phyloP scores from a whole-genome alignment of 768 basidiomycete genomes.

The Ramaria sp. region DNA sequence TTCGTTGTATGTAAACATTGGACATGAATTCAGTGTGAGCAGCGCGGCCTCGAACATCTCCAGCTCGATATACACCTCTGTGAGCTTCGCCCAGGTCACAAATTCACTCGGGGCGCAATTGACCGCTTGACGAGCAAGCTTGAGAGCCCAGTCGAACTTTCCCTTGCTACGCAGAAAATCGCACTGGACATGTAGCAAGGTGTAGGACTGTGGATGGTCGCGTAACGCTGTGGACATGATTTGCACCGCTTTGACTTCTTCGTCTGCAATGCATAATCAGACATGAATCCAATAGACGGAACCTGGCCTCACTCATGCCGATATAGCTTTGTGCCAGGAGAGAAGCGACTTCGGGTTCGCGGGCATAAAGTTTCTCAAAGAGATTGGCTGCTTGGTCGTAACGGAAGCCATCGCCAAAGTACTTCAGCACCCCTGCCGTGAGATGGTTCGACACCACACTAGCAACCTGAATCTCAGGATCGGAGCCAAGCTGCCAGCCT shows the following conservation, averaged over 20 bases:
- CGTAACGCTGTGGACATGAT: slow-evolving; percentile 80
- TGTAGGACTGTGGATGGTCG: slow-evolving; percentile 85
- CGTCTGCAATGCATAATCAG: slow-evolving; percentile 42
- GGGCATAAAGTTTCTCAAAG: slow-evolving; percentile 81
- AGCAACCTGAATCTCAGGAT: slow-evolving; percentile 97
- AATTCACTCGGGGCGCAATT: slow-evolving; percentile 99
- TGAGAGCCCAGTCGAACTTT: slow-evolving; percentile 78
- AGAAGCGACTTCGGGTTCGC: slow-evolving; percentile 83
- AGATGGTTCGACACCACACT: slow-evolving; percentile 95
- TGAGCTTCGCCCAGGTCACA: slow-evolving; percentile 97
- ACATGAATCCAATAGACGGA: not conserved
- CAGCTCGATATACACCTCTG: slow-evolving; percentile 87
- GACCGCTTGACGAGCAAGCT: slow-evolving; percentile 88
- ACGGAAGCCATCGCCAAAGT: slow-evolving; percentile 87
- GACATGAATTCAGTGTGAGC: slow-evolving; percentile 95
- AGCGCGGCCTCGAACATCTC: slow-evolving; percentile 85
- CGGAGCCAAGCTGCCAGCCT: slow-evolving; percentile 99
- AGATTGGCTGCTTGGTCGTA: slow-evolving; percentile 84
- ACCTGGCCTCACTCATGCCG: slow-evolving; percentile 77
- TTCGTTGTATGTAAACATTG: slow-evolving; percentile 99
- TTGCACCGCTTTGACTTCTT: slow-evolving; percentile 96
- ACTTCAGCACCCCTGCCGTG: slow-evolving; percentile 90
- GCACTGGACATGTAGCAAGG: slow-evolving; percentile 87
- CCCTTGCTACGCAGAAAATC: slow-evolving; percentile 87
- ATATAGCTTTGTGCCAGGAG: slow-evolving; percentile 84